Base-by-base conservation (phyloP, 2,329 filamentous ascomycete genomes). In the Claviceps lovelessii region DNA sequence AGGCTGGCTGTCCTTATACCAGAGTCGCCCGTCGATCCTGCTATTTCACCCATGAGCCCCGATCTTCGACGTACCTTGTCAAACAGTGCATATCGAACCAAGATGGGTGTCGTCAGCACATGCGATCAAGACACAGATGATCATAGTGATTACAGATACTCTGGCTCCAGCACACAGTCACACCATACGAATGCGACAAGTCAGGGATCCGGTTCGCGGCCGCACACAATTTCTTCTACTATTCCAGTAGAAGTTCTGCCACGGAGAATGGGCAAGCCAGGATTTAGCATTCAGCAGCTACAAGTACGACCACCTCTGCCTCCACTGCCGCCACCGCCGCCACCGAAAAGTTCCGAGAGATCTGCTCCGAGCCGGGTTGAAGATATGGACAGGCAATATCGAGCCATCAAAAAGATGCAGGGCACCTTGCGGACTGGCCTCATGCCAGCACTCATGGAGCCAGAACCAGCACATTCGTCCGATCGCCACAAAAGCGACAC, bases 21-120 rank as follows among this genome's bases (percentile, higher is more conserved):
- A 4, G 60, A 56, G 51, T 62, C 56, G 7, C 61, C 54, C 39
- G 52, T 58, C 31, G 58, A 60, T 52, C 57, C 60, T 2, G 44
- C 54, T 23, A 56, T 60, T 29, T 58, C 55, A 33, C 59, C 56
- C 2, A 37, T 54, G 19, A 51, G 44, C 28, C 49, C 42, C 9
- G 54, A 29, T 35, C 42, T 41, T 33, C 29, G 35, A 17, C 23
- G 49, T 39, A 37, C 39, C 51, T 23, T 37, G 52, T 35, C 49
- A 29, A 19, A 9, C 1, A 7, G 13, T 19, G 35, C 52, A 6
- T 45, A 52, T 41, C 51, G 51, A 39, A 37, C 54, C 4, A 52
- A 44, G 33, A 47, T 51, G 28, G 56, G 55, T 51, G 51, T 51
- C 9, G 49, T 52, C 8, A 52, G 51, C 10, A 39, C 53, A 3